Evolutionary conservation across 192 early-diverging fungal genomes (phyloP), one percentile per base, ranked within the genome.

Genomic region (Backusella parvicylindrica): DNA sequence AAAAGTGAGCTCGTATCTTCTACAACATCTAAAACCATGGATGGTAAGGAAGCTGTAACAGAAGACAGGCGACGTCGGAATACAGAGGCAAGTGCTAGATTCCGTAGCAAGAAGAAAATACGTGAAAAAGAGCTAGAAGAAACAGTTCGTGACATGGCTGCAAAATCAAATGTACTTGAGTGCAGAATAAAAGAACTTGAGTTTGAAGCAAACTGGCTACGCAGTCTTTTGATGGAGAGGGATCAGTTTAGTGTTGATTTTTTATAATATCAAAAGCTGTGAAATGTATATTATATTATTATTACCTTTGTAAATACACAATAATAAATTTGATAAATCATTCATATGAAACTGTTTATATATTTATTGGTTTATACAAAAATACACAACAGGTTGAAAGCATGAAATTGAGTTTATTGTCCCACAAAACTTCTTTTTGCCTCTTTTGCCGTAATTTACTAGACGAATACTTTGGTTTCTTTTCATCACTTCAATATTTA

Each of bases 81-180:
- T 86, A 97, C 96, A 2, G 95, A 89, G 8, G 97, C 97, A n/a
- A 94, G 92, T 5, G 96, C 96, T n/a, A 86, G 97, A 21, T 98
- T 98, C 88, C 87, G 97, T 11, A 87, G 92, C 70, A 96, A 96
- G 86, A 98, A 97, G 81, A 97, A 97, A 86, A 77, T 90, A 78
- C 88, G 91, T 47, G 96, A 97, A 82, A 89, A 94, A 83, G 88
- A 86, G 7, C 80, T 98, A 71, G 91, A 95, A 81, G 83, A 87
- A 35, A 92, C 90, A 0, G 94, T 93, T 2, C 82, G 86, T 66
- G 92, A 94, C 63, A 89, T 96, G 91, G 83, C 87, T 2, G 85
- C 80, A 7, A 90, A 89, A 80, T 91, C 89, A 28, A 89, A 90
- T 23, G 68, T 53, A 21, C 87, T 97, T 33, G 95, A 97, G 82